Base-by-base conservation (phyloP, 2,329 filamentous ascomycete species). In the Fusarium musae region DNA sequence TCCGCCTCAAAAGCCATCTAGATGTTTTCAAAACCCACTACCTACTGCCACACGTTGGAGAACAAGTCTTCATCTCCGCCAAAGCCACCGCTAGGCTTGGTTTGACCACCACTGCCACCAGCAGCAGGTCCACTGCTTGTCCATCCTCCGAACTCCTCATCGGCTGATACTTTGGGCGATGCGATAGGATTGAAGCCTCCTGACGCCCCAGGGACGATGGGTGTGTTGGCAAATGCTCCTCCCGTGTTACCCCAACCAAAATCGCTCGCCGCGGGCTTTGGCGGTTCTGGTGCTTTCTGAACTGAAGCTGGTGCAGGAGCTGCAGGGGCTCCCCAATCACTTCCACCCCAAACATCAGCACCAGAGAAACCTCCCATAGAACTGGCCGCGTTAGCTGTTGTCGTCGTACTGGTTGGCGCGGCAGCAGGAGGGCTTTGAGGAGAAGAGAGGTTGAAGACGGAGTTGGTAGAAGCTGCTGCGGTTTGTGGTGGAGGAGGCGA, bases 81-180 rank as follows among this genome's bases (percentile, higher is more conserved):
- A 75, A 92, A 89, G 19, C 89, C 89, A 28, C 87, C 84, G 32
- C 87, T 83, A 39, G 91, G 85, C 83, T 93, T 83, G 19, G 83
- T 79, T 30, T 82, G 82, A 52, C 81, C 81, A 50, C 80, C 79
- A 54, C 81, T 81, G 47, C 80, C 80, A 26, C 84, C 78, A 37
- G 83, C 80, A 2, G 83, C 80, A 13, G 86, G 83, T 42, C 86
- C 76, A 88, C 92, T 84, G 87, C 94, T 97, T 53, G 93, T 91
- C 96, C 96, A 98, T 17, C 96, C 95, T 26, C 96, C 96, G 84
- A 98, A 98, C 79, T 98, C 96, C 82, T 98, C 96, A 77, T 98
- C 96, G 1, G 93, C 93, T 40, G 93, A 88, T 5, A 97, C 93
- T 78, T 92, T 92, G 30, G 93, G 91, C 44, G 86, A 69, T 47